These are phyloP conservation scores for Arctium minus DNA, from an alignment of 129 eudicot species.

Conservation along the genomic window DNA sequence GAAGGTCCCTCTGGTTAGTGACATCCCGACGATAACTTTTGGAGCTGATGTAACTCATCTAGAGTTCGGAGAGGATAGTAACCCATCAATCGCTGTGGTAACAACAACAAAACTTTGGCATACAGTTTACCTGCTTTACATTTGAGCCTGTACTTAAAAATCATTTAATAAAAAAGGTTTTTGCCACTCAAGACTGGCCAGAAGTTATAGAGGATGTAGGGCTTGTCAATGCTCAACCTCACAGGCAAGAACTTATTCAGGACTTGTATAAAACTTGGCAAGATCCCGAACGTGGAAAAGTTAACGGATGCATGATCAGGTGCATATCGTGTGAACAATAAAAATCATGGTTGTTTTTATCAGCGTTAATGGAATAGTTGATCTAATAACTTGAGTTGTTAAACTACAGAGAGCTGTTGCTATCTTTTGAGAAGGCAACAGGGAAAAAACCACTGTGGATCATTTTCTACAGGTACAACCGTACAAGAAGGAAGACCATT, in stretches of 20 bases:
- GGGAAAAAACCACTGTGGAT: constrained; percentile 80
- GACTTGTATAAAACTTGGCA: constrained; percentile 84
- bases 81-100: constrained; percentile 90
- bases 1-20: constrained; percentile 75
- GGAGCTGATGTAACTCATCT: constrained; percentile 90
- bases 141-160: neutral
- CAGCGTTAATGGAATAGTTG: neutral
- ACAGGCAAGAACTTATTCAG: constrained; percentile 88
- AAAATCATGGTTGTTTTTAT: neutral
- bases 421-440: constrained; percentile 69
- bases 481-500: constrained; percentile 21
- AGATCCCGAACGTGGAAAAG: constrained; percentile 71
- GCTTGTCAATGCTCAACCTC: constrained; percentile 87
- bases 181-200: constrained; percentile 98
- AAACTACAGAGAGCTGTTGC: constrained; percentile 72
- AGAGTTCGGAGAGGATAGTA: constrained; percentile 67
- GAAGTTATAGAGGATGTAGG: constrained; percentile 88
- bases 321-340: constrained; percentile 6
- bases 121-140: neutral
- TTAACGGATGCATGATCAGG: constrained; percentile 92
- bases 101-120: neutral
- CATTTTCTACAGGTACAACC: constrained; percentile 90
- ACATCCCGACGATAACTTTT: constrained; percentile 71
- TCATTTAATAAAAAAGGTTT: constrained; percentile 50
- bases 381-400: neutral